A percentile compares a stretch with the other conserved stretches of the same genome.
phyloP scores from a whole-genome alignment of 345 rosid species.

The Sonneratia caseolaris region DNA sequence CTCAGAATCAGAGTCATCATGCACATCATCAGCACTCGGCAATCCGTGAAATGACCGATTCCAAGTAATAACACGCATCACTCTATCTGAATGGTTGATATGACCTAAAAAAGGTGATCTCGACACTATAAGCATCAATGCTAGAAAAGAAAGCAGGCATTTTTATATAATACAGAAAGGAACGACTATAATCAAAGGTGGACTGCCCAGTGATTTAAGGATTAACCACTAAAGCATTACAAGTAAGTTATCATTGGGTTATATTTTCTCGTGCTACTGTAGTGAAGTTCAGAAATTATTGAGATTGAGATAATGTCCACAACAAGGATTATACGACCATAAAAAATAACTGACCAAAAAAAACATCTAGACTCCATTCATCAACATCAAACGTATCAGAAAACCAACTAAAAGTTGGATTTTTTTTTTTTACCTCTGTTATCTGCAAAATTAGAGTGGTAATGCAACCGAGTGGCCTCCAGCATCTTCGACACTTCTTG shows the following conservation, averaged over 20 bases:
- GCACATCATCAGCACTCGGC: conserved; percentile 38
- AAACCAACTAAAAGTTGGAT: neutral
- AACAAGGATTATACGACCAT: neutral
- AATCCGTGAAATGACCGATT: conserved; percentile 73
- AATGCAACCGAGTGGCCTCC: conserved; percentile 90
- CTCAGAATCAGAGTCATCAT: conserved; percentile 68
- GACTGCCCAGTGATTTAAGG: too few species aligned
- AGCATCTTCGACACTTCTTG: conserved; percentile 89
- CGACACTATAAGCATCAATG: neutral
- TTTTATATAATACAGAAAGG: neutral
- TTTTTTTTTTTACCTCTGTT: conserved; percentile 48
- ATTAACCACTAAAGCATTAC: conserved; percentile 28
- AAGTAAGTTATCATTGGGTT: too few species aligned
- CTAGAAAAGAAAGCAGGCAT: neutral
- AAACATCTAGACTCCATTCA: neutral
- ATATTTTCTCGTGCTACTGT: neutral
- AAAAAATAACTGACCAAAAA: neutral
- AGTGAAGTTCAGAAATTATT: neutral
- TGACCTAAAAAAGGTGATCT: conserved; percentile 42
- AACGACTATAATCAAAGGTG: too few species aligned
- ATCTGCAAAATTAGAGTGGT: conserved; percentile 98
- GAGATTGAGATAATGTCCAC: neutral
- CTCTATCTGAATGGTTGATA: conserved; percentile 84
- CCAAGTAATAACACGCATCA: conserved; percentile 97
- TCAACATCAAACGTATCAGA: neutral